A percentile compares a stretch with the other conserved stretches of the same genome.
phyloP scores from a whole-genome alignment of 768 basidiomycete species.

The Mycena capillaripes region DNA sequence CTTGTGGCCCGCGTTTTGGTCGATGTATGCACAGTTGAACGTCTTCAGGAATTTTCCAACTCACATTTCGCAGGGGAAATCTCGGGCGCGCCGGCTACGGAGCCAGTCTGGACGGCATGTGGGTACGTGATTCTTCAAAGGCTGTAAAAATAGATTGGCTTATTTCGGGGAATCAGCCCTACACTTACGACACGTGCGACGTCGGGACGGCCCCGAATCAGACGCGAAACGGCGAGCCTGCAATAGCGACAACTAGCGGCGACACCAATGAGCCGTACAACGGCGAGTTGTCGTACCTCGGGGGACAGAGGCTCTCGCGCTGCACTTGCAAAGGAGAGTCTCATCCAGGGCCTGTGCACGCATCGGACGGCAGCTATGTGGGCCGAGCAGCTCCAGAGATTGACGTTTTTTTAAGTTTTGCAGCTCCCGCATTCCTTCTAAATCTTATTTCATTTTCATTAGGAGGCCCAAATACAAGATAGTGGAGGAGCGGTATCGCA shows the following conservation, averaged over 20 bases:
- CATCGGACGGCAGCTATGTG: conserved; percentile 80
- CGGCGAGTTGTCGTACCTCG: conserved; percentile 83
- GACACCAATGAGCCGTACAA: conserved; percentile 58
- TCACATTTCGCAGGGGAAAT: conserved; percentile 13
- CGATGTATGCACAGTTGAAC: conserved; percentile 57
- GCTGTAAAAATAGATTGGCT: not conserved
- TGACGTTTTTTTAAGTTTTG: conserved; percentile 64
- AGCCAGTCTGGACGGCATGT: conserved; percentile 84
- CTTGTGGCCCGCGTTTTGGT: conserved; percentile 86
- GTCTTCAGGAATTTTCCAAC: not conserved
- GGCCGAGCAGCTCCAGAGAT: conserved; percentile 92
- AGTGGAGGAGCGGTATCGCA: conserved; percentile 75
- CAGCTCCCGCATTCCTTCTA: not conserved
- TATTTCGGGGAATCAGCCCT: conserved; percentile 60
- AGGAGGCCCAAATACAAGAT: conserved; percentile 2
- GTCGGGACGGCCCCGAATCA: conserved; percentile 94
- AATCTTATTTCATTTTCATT: not conserved
- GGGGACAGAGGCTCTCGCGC: conserved; percentile 80
- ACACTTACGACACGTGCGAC: conserved; percentile 89
- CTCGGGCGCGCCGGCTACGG: conserved; percentile 29
- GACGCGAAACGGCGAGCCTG: conserved; percentile 75
- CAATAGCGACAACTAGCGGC: conserved; percentile 72
- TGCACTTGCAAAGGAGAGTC: conserved; percentile 91
- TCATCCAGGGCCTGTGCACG: conserved; percentile 88
- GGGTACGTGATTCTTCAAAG: not conserved